These are phyloP conservation scores for Candida railenensis DNA, from an alignment of 805 yeast genomes.

Conservation along the genomic window DNA sequence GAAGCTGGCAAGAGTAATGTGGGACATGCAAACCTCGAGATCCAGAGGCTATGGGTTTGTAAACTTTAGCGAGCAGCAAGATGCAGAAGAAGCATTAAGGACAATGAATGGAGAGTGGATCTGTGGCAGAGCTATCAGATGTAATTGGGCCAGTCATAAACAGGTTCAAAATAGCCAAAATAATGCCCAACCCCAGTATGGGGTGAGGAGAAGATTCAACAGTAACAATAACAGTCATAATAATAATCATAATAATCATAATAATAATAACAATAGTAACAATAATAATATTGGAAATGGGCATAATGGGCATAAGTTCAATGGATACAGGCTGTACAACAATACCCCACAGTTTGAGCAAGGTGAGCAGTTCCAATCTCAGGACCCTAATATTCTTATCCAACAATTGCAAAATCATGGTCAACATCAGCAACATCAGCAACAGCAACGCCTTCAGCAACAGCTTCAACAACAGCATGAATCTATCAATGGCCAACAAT, in stretches of 20 bases:
- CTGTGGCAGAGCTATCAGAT: constrained; percentile 74
- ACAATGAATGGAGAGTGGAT: constrained; percentile 73
- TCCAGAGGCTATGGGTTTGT: constrained; percentile 93
- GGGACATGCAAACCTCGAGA: constrained; percentile 95
- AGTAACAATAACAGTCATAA: constrained; percentile 14
- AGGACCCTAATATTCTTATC: background rate
- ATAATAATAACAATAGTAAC: constrained; percentile 13
- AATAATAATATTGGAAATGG: constrained; percentile 12
- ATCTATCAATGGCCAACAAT: constrained; percentile 3
- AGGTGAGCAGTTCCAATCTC: constrained; percentile 3
- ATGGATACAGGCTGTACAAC: constrained; percentile 6
- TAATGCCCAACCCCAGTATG: background rate
- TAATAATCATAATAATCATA: constrained; percentile 10
- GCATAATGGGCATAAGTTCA: constrained; percentile 7
- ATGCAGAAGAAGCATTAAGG: constrained; percentile 72
- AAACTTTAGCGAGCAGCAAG: constrained; percentile 61
- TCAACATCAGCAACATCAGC: constrained; percentile 8
- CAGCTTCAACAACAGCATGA: constrained; percentile 7
- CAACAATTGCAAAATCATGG: constrained; percentile 10
- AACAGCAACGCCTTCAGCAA: constrained; percentile 13
- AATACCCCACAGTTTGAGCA: constrained; percentile 4
- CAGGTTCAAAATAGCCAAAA: constrained; percentile 23
- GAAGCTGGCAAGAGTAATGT: constrained; percentile 88
- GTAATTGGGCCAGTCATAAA: constrained; percentile 87
- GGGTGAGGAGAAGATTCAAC: constrained; percentile 9